Conservation (phyloP, 768 basidiomycete genomes). For the Paxillus rubicundulus region DNA sequence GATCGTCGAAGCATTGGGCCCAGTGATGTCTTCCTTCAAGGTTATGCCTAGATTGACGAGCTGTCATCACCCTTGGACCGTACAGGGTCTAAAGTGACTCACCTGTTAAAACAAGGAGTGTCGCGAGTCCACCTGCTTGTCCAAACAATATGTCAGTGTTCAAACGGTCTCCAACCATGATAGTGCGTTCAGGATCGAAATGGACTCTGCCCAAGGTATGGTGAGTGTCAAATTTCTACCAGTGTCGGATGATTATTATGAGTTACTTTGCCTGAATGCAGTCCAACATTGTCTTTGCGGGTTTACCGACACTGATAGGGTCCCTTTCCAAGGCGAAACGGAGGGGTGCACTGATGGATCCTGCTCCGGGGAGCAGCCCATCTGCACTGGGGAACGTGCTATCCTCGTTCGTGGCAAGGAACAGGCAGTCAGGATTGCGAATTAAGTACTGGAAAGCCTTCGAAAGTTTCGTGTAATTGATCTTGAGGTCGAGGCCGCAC, state of each 20-base stretch:
- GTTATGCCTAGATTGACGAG: slow-evolving; percentile 62
- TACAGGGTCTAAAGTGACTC: slow-evolving; percentile 11
- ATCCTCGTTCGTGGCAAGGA: slow-evolving; percentile 91
- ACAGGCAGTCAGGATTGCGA: slow-evolving; percentile 74
- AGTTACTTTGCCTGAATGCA: slow-evolving; percentile 78
- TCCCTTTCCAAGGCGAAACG: slow-evolving; percentile 65
- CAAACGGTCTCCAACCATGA: slow-evolving; percentile 96
- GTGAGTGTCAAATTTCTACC: slow-evolving; percentile 9
- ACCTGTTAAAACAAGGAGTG: slow-evolving; percentile 93
- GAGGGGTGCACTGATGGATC: slow-evolving; percentile 80
- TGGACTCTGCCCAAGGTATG: slow-evolving; percentile 54
- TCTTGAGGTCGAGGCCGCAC: slow-evolving; percentile 83
- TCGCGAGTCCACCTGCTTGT: slow-evolving; percentile 77
- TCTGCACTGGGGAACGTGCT: slow-evolving; percentile 82
- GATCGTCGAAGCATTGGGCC: slow-evolving; percentile 63
- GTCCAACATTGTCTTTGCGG: slow-evolving; percentile 88
- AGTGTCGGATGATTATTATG: neutral
- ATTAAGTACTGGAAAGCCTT: slow-evolving; percentile 90
- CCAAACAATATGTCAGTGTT: slow-evolving; percentile 97
- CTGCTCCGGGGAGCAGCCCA: slow-evolving; percentile 79
- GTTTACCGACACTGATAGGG: slow-evolving; percentile 86
- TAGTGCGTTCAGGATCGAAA: slow-evolving; percentile 81
- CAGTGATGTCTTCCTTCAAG: slow-evolving; percentile 67
- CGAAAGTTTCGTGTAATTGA: slow-evolving; percentile 93
- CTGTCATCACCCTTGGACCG: neutral